Evolutionary conservation across 108 stramenopile species (phyloP), one percentile per base, ranked within the genome.

Genomic region (Schizochytrium sp.): DNA sequence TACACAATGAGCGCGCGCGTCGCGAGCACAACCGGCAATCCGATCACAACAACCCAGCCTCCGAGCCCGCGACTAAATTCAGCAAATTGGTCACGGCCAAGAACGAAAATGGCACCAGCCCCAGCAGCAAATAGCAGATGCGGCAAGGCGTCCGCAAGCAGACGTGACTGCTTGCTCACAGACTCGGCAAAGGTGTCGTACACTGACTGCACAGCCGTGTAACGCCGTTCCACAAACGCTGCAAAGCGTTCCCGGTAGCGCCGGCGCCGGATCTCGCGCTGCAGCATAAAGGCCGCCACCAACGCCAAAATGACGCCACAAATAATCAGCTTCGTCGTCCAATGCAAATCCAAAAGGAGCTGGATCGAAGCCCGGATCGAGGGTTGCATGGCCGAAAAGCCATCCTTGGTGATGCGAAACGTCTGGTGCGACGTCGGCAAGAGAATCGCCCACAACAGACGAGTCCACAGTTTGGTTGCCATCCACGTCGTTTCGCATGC

Each of bases 331-430:
- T 83, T 83, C 19, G 76, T 83, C n/a, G 76, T 83, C 76, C 76
- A 83, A 23, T 83, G 76, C 48, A 53, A 0, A 4, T 83, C 25
- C 18, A 83, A 16, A 18, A 83, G 28, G 23, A 83, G 23, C 25
- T 53, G 48, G 25, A 47, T 12, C 76, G 76, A 83, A 6, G 76
- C 76, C 18, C 76, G 76, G 25, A 83, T 12, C 45, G 76, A 83
- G 45, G 76, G 76, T 45, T 83, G 76, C 76, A 83, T 83, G n/a
- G 76, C 76, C 45, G 76, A 83, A 53, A 83, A 83, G 43, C 76
- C 76, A 34, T 83, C 76, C 28, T 83, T 47, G 5, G 76, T 83
- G 51, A 83, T 83, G 45, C 76, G 45, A 53, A 53, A 83, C 6
- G 76, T 83, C 76, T 83, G 76, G 4, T 83, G 76, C 28, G 76